phyloP scores from a whole-genome alignment of 1,139 yeast genomes.

The Torulaspora globosa region DNA sequence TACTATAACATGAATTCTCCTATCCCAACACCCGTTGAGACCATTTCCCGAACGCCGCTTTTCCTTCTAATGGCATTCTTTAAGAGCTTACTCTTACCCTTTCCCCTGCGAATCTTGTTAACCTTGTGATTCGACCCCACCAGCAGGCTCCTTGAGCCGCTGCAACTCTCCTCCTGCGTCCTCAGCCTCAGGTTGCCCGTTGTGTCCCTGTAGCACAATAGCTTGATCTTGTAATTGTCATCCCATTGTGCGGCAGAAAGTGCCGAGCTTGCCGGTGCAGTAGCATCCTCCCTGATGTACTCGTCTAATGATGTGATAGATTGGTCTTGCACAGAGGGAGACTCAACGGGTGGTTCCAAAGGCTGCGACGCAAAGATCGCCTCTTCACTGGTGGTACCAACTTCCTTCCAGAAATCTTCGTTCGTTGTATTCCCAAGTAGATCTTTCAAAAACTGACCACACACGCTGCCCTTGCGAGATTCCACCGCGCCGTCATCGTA shows the following conservation, averaged over 20 bases:
- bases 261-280: constrained; percentile 18
- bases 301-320: constrained; percentile 11
- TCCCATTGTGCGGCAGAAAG: constrained; percentile 12
- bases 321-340: constrained; percentile 3
- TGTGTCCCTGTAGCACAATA: constrained; percentile 30
- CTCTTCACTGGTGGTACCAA: constrained; percentile 24
- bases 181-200: constrained; percentile 33
- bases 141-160: constrained; percentile 1
- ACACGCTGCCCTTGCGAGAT: constrained; percentile 12
- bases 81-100: constrained; percentile 21
- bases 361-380: constrained; percentile 15
- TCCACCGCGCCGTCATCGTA: constrained; percentile 6
- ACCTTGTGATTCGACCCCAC: constrained; percentile 2
- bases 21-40: constrained; percentile 34
- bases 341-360: background rate
- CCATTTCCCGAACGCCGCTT: constrained; percentile 36
- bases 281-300: constrained; percentile 19
- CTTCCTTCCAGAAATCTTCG: constrained; percentile 36
- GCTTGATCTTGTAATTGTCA: constrained; percentile 22
- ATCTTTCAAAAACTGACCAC: constrained; percentile 14
- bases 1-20: constrained; percentile 35
- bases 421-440: constrained; percentile 17
- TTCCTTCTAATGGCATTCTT: constrained; percentile 33
- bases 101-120: constrained; percentile 13
- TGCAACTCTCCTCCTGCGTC: constrained; percentile 17